Evolutionary conservation across 139 green algal genomes (phyloP).

Genomic region (Chlorokybus atmophyticus): DNA sequence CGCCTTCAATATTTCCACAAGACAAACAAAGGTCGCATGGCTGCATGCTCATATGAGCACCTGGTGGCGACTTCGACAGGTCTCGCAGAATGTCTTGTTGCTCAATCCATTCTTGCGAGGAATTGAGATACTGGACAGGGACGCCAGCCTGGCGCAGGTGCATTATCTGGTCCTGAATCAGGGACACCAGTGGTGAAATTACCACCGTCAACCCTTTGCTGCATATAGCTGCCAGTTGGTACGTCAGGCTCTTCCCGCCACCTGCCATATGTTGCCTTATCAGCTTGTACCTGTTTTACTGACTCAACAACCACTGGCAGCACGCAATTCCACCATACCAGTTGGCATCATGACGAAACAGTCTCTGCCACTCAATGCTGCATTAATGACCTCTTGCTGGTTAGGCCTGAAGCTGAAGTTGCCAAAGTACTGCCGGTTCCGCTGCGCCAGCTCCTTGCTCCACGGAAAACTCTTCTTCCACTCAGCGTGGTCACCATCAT

Average conservation of each 20-base stretch:
- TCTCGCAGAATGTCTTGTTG: slow-evolving; percentile 13
- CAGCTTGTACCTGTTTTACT: too few relatives aligned
- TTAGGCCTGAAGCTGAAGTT: slow-evolving; percentile 52
- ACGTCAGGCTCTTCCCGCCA: slow-evolving; percentile 74
- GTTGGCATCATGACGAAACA: slow-evolving; percentile 83
- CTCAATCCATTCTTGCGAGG: slow-evolving; percentile 15
- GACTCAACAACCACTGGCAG: too few relatives aligned
- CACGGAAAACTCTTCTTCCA: too few relatives aligned
- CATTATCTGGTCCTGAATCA: slow-evolving; percentile 71
- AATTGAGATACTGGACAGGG: slow-evolving; percentile 11
- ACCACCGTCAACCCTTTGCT: slow-evolving; percentile 39
- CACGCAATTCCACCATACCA: too few relatives aligned
- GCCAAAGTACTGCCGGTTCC: slow-evolving; percentile 44
- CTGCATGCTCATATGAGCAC: not conserved
- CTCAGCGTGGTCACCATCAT: too few relatives aligned
- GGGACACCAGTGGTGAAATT: slow-evolving; percentile 62
- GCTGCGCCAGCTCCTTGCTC: too few relatives aligned
- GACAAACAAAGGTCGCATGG: too few relatives aligned
- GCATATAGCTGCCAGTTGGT: slow-evolving; percentile 26
- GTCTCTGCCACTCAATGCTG: slow-evolving; percentile 48
- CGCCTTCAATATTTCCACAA: too few relatives aligned
- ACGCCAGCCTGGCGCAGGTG: slow-evolving; percentile 32
- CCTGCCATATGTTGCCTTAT: too few relatives aligned
- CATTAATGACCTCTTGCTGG: slow-evolving; percentile 63
- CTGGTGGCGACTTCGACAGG: too few relatives aligned